Evolutionary conservation across 192 early-diverging fungal species (phyloP), one percentile per base, ranked within the genome.

Genomic region (Rhizoclosmatium globosum): DNA sequence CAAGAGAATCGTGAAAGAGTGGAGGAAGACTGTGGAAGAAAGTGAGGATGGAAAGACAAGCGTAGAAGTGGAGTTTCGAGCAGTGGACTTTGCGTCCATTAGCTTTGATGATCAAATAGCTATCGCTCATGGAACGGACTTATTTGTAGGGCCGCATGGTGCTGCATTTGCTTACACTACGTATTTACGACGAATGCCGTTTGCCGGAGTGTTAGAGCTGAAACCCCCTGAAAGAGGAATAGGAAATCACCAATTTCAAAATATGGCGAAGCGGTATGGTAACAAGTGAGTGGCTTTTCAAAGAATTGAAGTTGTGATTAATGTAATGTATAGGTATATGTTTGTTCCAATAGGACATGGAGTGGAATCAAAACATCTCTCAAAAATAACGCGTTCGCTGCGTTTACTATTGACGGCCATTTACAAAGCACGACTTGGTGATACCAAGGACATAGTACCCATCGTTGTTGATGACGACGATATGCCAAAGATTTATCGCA

Each of bases 221-320:
- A 56, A 78, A 66, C 77, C 77, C 6, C 77, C 77, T 15, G 66
- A 68, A 62, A n/a, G 77, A 39, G 19, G 31, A n/a, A 45, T 21
- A 17, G 77, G 77, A 15, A 78, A 80, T 58, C 53, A 75, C 3
- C 79, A 80, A 72, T 80, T 80, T 60, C 47, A 66, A 39, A 80
- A 80, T 46, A 23, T 80, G 61, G 64, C 71, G 21, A 60, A 17
- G 48, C 39, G 57, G 38, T 17, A 66, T 58, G 71, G 65, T 17
- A 11, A 77, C 56, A 19, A 50, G 64, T 77, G 38, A 17, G 76
- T 61, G 47, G 0, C 62, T 31, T 9, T 64, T 31, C 31, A 31
- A 31, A 13, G 23, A 64, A 13, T 41, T 41, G 9, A 64, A 64
- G 11, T 9, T 69, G 41, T 69, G 13, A 19, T 69, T 46, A 47